These are phyloP conservation scores for Melanopsichium pennsylvanicum DNA, from an alignment of 1,284 basidiomycete genomes.

Conservation along the genomic window DNA sequence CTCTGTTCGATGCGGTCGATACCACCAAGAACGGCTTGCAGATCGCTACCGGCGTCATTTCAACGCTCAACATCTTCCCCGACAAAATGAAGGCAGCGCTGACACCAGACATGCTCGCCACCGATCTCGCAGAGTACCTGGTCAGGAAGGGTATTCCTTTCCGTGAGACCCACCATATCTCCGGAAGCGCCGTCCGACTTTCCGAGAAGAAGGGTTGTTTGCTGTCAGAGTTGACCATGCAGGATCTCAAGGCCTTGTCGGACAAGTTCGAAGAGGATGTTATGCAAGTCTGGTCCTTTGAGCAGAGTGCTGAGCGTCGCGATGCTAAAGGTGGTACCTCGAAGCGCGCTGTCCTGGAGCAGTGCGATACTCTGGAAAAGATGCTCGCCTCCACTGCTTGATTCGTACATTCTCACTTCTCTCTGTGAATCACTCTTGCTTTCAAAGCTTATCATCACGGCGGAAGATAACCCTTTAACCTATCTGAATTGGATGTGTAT, in stretches of 20 bases:
- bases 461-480: constrained; percentile 1
- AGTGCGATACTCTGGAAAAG: constrained; percentile 67
- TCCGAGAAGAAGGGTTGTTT: constrained; percentile 84
- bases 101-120: constrained; percentile 96
- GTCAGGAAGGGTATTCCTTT: constrained; percentile 96
- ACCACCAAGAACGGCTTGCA: constrained; percentile 87
- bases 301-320: constrained; percentile 84
- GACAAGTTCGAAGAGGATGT: constrained; percentile 85
- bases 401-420: not conserved
- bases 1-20: constrained; percentile 91
- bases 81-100: constrained; percentile 88
- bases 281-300: constrained; percentile 63
- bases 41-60: constrained; percentile 92
- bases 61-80: constrained; percentile 81
- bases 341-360: constrained; percentile 81
- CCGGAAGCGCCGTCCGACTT: constrained; percentile 91
- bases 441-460: too few species aligned
- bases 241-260: constrained; percentile 80
- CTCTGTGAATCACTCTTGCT: too few species aligned
- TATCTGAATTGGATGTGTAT: not conserved
- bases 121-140: constrained; percentile 95
- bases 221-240: constrained; percentile 79
- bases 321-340: constrained; percentile 92
- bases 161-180: constrained; percentile 97
- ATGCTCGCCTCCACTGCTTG: constrained; percentile 27